These are phyloP conservation scores for Hypoxylon sp. DNA, from an alignment of 2,329 filamentous ascomycete species.

Conservation along the genomic window DNA sequence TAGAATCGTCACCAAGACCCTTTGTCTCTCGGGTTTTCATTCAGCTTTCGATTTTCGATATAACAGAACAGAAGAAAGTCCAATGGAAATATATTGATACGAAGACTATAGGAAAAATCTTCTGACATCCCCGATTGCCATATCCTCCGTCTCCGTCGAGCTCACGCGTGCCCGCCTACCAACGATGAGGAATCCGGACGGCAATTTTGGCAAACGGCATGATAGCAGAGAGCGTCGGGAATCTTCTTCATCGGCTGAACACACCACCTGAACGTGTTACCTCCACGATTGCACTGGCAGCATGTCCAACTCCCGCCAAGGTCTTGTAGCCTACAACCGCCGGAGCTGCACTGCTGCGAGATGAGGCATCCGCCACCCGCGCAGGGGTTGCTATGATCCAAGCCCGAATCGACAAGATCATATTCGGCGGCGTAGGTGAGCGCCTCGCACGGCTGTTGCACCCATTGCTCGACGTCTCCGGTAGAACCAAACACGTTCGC, in stretches of 20 bases:
- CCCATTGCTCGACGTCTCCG: slow-evolving; percentile 19
- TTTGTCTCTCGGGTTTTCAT: background rate
- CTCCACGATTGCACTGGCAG: slow-evolving; percentile 61
- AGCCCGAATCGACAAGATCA: slow-evolving; percentile 46
- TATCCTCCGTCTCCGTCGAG: background rate
- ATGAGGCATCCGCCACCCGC: slow-evolving; percentile 59
- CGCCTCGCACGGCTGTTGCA: slow-evolving; percentile 48
- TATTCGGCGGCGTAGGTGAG: slow-evolving; percentile 48
- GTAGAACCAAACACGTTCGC: slow-evolving; percentile 41
- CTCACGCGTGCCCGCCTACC: background rate
- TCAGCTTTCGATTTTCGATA: background rate
- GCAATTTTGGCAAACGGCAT: slow-evolving; percentile 61
- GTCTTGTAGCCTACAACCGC: slow-evolving; percentile 61
- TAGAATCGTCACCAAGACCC: background rate
- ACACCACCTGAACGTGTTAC: slow-evolving; percentile 61
- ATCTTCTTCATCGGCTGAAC: slow-evolving; percentile 59
- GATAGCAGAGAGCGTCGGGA: slow-evolving; percentile 65
- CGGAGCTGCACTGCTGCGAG: slow-evolving; percentile 60
- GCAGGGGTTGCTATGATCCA: slow-evolving; percentile 56
- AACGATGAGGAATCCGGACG: slow-evolving; percentile 52
- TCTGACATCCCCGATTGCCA: background rate
- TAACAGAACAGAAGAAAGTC: background rate
- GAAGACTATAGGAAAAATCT: background rate
- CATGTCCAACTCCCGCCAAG: slow-evolving; percentile 63
- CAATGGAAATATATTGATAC: background rate